Conservation (phyloP, 805 yeast genomes). For the Lipomyces mesembrius region DNA sequence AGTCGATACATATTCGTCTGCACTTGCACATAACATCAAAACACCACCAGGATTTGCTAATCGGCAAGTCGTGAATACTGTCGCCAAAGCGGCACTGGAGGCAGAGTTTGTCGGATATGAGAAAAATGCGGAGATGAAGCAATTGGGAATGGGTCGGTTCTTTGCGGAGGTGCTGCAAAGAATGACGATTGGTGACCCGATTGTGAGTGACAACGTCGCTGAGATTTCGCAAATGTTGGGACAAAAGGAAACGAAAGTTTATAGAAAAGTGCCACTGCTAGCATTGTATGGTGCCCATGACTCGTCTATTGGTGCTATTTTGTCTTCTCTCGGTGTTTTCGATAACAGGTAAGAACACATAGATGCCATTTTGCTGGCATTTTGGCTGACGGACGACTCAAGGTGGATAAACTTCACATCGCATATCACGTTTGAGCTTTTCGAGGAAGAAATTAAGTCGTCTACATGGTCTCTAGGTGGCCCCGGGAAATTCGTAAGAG, state of each 20-base stretch:
- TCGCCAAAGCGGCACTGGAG: constrained; percentile 30
- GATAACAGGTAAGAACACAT: constrained; percentile 17
- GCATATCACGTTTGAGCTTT: constrained; percentile 35
- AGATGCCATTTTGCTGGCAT: background rate
- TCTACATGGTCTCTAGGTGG: background rate
- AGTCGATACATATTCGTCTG: constrained; percentile 33
- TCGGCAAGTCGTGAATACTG: constrained; percentile 17
- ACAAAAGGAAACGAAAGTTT: background rate
- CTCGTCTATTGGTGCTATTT: constrained; percentile 35
- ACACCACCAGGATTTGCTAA: constrained; percentile 27
- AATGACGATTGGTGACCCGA: constrained; percentile 31
- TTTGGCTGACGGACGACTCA: background rate
- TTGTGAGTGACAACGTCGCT: constrained; percentile 14
- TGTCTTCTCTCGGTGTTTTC: constrained; percentile 35
- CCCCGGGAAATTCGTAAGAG: constrained; percentile 28
- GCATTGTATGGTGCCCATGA: constrained; percentile 39
- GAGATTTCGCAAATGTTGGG: constrained; percentile 24
- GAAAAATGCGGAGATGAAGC: constrained; percentile 20
- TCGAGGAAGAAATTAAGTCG: constrained; percentile 9
- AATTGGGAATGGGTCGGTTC: constrained; percentile 35
- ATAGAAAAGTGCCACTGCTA: constrained; percentile 18
- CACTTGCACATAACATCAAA: constrained; percentile 24
- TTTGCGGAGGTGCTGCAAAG: constrained; percentile 30
- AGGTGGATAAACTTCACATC: constrained; percentile 36
- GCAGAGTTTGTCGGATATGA: constrained; percentile 29